A percentile compares a stretch with the other conserved stretches of the same genome.
phyloP scores from a whole-genome alignment of 352 stramenopile genomes.

The Phytopythium boreale region DNA sequence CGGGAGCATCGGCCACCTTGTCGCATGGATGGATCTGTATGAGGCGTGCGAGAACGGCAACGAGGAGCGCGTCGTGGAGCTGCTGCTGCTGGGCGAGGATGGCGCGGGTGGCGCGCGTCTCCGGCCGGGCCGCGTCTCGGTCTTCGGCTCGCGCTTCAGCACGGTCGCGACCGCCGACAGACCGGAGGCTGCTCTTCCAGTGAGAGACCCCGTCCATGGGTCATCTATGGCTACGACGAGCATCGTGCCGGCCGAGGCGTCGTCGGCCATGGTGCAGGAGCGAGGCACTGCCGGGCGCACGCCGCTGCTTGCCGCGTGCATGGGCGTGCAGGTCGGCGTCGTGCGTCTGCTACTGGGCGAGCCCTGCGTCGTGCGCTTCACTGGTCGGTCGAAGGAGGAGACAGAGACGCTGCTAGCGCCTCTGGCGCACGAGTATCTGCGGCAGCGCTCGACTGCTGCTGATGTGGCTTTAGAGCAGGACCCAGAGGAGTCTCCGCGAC shows the following conservation, averaged over 20 bases:
- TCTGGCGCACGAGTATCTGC: slow-evolving; percentile 17
- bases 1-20: background rate
- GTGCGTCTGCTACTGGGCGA: slow-evolving; percentile 66
- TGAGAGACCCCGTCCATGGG: background rate
- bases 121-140: background rate
- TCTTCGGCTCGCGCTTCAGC: background rate
- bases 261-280: slow-evolving; percentile 22
- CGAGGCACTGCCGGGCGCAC: slow-evolving; percentile 57
- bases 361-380: slow-evolving; percentile 61
- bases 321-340: slow-evolving; percentile 59
- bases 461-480: background rate
- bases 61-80: slow-evolving; percentile 76
- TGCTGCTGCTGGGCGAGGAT: slow-evolving; percentile 47
- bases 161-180: background rate
- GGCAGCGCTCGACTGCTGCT: background rate
- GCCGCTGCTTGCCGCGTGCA: slow-evolving; percentile 59
- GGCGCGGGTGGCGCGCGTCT: background rate
- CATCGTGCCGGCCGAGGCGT: slow-evolving; percentile 2
- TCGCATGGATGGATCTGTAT: slow-evolving; percentile 61
- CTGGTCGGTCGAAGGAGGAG: slow-evolving; percentile 42
- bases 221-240: background rate
- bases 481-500: background rate
- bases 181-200: background rate
- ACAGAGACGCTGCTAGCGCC: slow-evolving; percentile 39
- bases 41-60: slow-evolving; percentile 84